phyloP scores from a whole-genome alignment of 2,329 filamentous ascomycete genomes.

The Aspergillus fructus region DNA sequence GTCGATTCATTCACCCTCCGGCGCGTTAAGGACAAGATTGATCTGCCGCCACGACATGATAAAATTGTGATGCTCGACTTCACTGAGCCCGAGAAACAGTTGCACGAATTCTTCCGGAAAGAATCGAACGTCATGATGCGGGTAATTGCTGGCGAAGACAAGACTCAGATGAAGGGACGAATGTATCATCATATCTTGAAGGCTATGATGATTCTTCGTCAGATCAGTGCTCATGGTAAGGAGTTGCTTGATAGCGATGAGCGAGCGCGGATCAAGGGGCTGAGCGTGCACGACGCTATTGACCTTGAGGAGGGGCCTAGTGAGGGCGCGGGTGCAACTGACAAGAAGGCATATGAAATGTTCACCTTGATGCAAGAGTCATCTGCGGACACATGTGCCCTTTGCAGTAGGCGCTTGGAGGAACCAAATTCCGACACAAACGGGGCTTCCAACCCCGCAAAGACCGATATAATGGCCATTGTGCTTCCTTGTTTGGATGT shows the following conservation, averaged over 20 bases:
- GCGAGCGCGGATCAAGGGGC: conserved; percentile 73
- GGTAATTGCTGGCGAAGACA: conserved; percentile 66
- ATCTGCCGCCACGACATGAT: conserved; percentile 74
- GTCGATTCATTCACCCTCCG: conserved; percentile 94
- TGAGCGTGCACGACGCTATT: conserved; percentile 82
- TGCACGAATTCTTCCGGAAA: conserved; percentile 83
- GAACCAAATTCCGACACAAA: conserved; percentile 51
- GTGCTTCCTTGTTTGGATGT: conserved; percentile 89
- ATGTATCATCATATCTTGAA: conserved; percentile 94
- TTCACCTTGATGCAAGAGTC: conserved; percentile 81
- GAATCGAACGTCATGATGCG: conserved; percentile 79
- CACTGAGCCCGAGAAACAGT: conserved; percentile 66
- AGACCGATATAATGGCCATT: conserved; percentile 57
- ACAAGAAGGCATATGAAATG: conserved; percentile 79
- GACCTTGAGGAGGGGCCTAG: conserved; percentile 80
- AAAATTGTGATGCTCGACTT: conserved; percentile 73
- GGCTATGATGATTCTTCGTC: conserved; percentile 81
- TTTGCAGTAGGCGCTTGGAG: conserved; percentile 66
- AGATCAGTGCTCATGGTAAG: conserved; percentile 91
- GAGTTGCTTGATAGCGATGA: conserved; percentile 86
- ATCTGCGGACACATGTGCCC: conserved; percentile 70
- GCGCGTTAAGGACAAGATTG: conserved; percentile 85
- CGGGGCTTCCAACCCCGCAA: conserved; percentile 49
- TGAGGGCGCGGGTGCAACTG: conserved; percentile 55
- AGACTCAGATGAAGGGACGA: conserved; percentile 72